Conservation (phyloP, 352 stramenopile species). For the Phytophthora ramorum region DNA sequence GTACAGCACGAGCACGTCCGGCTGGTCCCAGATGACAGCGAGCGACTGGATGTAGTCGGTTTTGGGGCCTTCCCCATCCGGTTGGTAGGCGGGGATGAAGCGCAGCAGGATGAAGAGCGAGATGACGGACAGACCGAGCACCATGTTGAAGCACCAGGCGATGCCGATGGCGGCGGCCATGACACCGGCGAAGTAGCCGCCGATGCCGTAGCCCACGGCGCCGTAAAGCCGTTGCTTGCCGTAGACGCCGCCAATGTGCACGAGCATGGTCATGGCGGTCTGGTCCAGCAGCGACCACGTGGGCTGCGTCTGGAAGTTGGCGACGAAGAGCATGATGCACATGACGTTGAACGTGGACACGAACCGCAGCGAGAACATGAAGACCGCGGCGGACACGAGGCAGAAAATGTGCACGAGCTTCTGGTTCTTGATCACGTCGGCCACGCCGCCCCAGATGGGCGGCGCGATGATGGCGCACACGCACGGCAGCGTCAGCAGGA, state of each 20-base stretch:
- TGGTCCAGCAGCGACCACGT: constrained; percentile 76
- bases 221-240: constrained; percentile 82
- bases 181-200: constrained; percentile 69
- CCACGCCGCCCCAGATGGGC: constrained; percentile 67
- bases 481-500: constrained; percentile 70
- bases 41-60: constrained; percentile 52
- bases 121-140: constrained; percentile 58
- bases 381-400: constrained; percentile 60
- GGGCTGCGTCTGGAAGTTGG: constrained; percentile 78
- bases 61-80: constrained; percentile 31
- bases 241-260: constrained; percentile 70
- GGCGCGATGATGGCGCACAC: constrained; percentile 76
- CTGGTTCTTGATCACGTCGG: constrained; percentile 71
- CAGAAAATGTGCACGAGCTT: constrained; percentile 70
- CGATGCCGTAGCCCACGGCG: constrained; percentile 70
- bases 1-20: constrained; percentile 71
- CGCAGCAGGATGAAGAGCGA: constrained; percentile 63
- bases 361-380: constrained; percentile 80
- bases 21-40: constrained; percentile 51
- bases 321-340: constrained; percentile 74
- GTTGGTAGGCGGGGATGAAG: constrained; percentile 58
- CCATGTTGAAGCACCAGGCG: constrained; percentile 82
- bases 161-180: constrained; percentile 69
- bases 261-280: constrained; percentile 67
- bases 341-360: constrained; percentile 69